Conservation (phyloP, 208 protist genomes). For the Trypanosoma congolense region DNA sequence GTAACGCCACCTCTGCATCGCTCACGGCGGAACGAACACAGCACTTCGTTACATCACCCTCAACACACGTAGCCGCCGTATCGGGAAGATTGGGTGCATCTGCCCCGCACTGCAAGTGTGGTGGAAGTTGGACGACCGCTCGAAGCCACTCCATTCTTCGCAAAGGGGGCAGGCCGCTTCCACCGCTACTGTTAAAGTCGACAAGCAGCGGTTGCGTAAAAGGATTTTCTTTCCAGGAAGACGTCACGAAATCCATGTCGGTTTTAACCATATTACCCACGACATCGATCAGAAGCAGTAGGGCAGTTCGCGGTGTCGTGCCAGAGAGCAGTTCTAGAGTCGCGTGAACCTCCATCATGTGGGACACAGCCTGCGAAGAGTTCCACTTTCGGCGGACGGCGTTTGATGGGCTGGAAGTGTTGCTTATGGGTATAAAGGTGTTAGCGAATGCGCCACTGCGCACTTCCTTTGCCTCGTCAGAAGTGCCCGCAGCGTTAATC, state of each 20-base stretch:
- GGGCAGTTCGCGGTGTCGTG: background rate
- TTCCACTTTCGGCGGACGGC: background rate
- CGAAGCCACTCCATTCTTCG: constrained; percentile 10
- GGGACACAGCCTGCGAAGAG: background rate
- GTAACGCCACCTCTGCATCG: constrained; percentile 11
- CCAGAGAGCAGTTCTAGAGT: constrained; percentile 3
- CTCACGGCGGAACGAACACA: background rate
- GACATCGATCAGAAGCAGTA: constrained; percentile 11
- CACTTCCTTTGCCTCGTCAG: too few species aligned
- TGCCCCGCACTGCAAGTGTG: background rate
- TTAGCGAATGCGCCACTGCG: background rate
- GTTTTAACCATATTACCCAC: constrained; percentile 9
- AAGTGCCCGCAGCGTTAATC: too few species aligned
- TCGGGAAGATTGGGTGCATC: background rate
- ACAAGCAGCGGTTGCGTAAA: background rate
- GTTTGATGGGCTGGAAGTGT: background rate
- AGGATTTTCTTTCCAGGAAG: background rate
- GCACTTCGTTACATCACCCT: background rate
- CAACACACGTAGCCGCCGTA: background rate
- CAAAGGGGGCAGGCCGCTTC: background rate
- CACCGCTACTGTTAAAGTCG: background rate
- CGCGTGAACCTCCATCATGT: constrained; percentile 20
- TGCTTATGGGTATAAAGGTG: background rate
- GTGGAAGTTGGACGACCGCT: constrained; percentile 1
- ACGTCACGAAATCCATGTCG: constrained; percentile 4